Evolutionary conservation across 495 filamentous ascomycete species (phyloP), one percentile per base, ranked within the genome.

Genomic region (Physcia stellaris): DNA sequence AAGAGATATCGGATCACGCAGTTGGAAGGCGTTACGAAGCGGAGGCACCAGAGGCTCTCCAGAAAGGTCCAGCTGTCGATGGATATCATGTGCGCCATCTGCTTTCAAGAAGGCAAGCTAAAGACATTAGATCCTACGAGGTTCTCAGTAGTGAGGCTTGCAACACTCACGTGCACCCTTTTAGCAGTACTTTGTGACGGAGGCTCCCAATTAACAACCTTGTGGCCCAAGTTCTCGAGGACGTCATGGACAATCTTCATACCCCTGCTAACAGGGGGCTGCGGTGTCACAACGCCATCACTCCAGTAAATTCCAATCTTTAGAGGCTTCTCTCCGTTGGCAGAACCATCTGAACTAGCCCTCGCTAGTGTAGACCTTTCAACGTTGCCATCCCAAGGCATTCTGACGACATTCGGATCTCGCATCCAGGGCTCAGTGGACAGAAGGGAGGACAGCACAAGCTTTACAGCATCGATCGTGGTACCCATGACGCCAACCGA

Each of bases 201-300:
- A 4, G 74, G 73, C n/a, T 56, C 58, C 75, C 75, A 80, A n/a
- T 68, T 58, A 26, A 80, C 61, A 9, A 73, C 59, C 43, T 62
- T 60, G 47, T 80, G 73, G 1, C 76, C 72, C 3, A 67, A 51
- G 21, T 56, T 56, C 45, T 63, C 50, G 10, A 79, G 33, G 0
- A 56, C 59, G 11, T 66, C 49, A 4, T 63, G 60, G 0, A 75
- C 64, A 4, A 70, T 62, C 4, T 63, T 54, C 29, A 78, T 26
- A 0, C 65, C 74, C 26, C 75, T 50, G 4, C 48, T 53, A 16
- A 78, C 59, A 3, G 68, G 76, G 2, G 73, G 74, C 13, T 67
- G 61, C 12, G 65, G 57, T 4, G 42, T 51, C 3, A 61, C 61
- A 1, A 61, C 29, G 0, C 69, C 70, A 52, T 79, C 64, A 35